A percentile compares a stretch with the other conserved stretches of the same genome.
Evolutionary conservation across 805 yeast species (phyloP).

Genomic region (Blastobotrys peoriensis): DNA sequence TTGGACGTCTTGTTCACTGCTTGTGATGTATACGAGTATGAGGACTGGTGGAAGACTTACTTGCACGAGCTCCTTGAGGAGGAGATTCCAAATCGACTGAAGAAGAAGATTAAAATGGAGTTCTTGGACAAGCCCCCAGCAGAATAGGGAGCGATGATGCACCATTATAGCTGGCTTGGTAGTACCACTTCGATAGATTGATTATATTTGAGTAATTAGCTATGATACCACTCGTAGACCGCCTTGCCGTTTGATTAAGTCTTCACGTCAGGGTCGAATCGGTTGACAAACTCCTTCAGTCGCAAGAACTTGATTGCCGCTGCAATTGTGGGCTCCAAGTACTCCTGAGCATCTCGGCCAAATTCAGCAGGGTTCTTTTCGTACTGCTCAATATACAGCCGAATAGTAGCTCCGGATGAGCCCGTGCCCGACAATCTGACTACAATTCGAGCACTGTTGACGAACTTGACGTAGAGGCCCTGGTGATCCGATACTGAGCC

Average conservation of each 20-base stretch:
- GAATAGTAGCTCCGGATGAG: slow-evolving; percentile 93
- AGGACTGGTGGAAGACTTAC: background rate
- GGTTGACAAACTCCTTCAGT: slow-evolving; percentile 68
- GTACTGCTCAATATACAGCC: slow-evolving; percentile 85
- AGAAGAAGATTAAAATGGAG: background rate
- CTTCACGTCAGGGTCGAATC: slow-evolving; percentile 81
- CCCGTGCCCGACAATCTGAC: slow-evolving; percentile 96
- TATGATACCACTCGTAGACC: background rate
- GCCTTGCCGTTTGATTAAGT: slow-evolving; percentile 40
- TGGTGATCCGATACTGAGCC: slow-evolving; percentile 85
- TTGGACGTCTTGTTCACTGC: background rate
- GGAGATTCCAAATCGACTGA: background rate
- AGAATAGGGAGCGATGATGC: no score
- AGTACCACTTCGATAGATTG: no score
- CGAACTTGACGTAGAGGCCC: slow-evolving; percentile 79
- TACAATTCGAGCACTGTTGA: slow-evolving; percentile 77
- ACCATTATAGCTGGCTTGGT: no score
- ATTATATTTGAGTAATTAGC: no score
- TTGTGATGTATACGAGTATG: background rate
- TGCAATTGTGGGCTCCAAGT: slow-evolving; percentile 54
- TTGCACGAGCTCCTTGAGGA: background rate
- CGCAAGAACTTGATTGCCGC: slow-evolving; percentile 62
- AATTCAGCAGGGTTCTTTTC: slow-evolving; percentile 51
- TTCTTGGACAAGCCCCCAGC: background rate
- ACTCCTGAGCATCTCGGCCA: slow-evolving; percentile 55